These are phyloP conservation scores for Solanum hybrid DNA, from an alignment of 305 asterid species.

Conservation along the genomic window DNA sequence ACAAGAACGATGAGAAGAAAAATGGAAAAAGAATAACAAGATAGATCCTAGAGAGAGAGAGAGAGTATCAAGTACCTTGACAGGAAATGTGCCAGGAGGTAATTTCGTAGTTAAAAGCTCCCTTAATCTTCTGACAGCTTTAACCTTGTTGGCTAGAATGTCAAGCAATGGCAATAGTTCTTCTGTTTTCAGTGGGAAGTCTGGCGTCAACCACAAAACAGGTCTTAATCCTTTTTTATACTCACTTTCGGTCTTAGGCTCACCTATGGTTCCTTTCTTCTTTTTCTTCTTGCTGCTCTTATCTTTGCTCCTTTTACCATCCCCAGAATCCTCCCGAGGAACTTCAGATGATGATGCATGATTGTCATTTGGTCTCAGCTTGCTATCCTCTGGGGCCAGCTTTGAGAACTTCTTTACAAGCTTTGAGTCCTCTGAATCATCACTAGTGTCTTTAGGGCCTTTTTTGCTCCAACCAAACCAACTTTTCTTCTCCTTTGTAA, in stretches of 20 bases:
- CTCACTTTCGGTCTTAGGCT: slow-evolving; percentile 37
- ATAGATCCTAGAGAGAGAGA: not conserved
- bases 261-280: slow-evolving; percentile 27
- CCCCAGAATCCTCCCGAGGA: slow-evolving; percentile 59
- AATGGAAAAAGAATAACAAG: not conserved
- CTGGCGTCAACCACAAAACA: slow-evolving; percentile 94
- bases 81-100: slow-evolving; percentile 91
- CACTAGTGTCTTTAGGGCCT: slow-evolving; percentile 62
- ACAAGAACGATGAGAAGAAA: not conserved
- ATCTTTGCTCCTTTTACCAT: slow-evolving; percentile 40
- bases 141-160: slow-evolving; percentile 94
- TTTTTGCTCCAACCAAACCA: slow-evolving; percentile 94
- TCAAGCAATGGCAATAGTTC: slow-evolving; percentile 95
- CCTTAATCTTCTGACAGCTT: slow-evolving; percentile 90
- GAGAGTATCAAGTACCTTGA: slow-evolving; percentile 50
- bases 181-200: slow-evolving; percentile 88
- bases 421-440: slow-evolving; percentile 72
- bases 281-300: slow-evolving; percentile 37
- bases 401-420: slow-evolving; percentile 62
- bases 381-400: slow-evolving; percentile 63
- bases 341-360: slow-evolving; percentile 66
- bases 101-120: slow-evolving; percentile 95
- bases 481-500: slow-evolving; percentile 74
- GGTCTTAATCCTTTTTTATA: slow-evolving; percentile 65
- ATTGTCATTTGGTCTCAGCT: slow-evolving; percentile 50